Base-by-base conservation (phyloP, 2,329 filamentous ascomycete genomes). In the Catunica adiposa region DNA sequence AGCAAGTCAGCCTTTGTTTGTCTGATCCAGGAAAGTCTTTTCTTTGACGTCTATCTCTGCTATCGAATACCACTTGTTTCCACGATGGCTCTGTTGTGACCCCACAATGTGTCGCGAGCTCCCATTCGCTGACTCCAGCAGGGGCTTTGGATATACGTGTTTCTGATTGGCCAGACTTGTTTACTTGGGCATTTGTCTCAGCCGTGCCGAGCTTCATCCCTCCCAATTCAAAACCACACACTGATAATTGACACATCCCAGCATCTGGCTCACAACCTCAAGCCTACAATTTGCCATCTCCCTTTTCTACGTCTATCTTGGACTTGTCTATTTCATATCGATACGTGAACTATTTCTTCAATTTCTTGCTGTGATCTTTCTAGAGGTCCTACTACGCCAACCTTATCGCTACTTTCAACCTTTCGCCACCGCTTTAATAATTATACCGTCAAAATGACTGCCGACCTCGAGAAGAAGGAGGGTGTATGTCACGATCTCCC, bases 141-240 rank as follows among this genome's bases (percentile, higher is more conserved):
- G 44, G 44, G 44, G 11, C 26, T 11, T 22, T 20, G 8, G 20
- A 48, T 11, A 22, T 25, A n/a, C 22, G 9, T 11, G 17, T 4
- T 25, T 53, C 5, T 56, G 55, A 56, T 56, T 56, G 34, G 55
- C 50, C 40, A 34, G 34, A 22, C 23, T 56, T 53, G 50, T 56
- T 56, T 56, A 56, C 55, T 56, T 56, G 54, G 3, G n/a, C 48
- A 5, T 5, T 50, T 51, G 54, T 56, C 54, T 56, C 55, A 56
- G 55, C 48, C 55, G 38, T 48, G 44, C 22, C 44, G 22, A 48
- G 17, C 44, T 56, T 52, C 55, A 56, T 56, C 55, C 50, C 55
- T 56, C 48, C 29, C 51, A 56, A 51, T 56, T 8, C 50, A 53
- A 56, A 31, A 51, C n/a, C 51, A 42, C 31, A 29, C 22, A 48